These are phyloP conservation scores for Magnusiomyces magnusii DNA, from an alignment of 1,139 yeast species.

Conservation along the genomic window DNA sequence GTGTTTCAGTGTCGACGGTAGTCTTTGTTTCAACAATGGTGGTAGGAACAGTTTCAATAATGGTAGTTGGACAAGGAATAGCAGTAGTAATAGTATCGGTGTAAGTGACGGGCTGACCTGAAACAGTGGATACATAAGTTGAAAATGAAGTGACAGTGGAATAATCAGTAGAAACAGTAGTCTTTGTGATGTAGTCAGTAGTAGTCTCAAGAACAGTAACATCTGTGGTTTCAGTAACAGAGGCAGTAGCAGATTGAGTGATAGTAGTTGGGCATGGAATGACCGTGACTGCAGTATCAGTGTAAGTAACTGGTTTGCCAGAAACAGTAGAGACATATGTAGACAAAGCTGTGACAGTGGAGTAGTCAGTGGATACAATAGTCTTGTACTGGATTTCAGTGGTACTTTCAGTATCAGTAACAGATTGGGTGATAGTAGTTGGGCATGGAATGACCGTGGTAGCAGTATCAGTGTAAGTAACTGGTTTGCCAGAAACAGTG, in stretches of 20 bases:
- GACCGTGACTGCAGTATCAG: background rate
- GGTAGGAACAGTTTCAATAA: conserved; percentile 3
- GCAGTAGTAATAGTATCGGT: background rate
- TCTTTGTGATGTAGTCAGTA: background rate
- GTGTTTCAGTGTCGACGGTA: background rate
- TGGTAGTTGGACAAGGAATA: background rate
- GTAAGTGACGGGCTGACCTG: background rate
- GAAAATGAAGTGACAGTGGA: background rate
- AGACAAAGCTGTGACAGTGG: background rate
- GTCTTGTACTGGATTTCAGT: background rate
- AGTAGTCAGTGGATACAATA: background rate
- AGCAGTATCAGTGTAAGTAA: background rate
- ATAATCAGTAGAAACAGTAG: background rate
- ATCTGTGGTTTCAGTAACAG: background rate
- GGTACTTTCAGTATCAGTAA: background rate
- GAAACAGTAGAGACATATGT: background rate
- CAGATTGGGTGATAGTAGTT: background rate
- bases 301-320: background rate
- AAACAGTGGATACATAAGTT: background rate
- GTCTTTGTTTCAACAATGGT: conserved; percentile 5
- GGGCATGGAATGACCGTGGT: background rate
- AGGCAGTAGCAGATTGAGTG: background rate
- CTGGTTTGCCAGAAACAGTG: background rate
- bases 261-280: background rate
- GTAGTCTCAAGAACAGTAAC: background rate